These are phyloP conservation scores for Amauroascus niger DNA, from an alignment of 2,329 filamentous ascomycete species.

Conservation along the genomic window DNA sequence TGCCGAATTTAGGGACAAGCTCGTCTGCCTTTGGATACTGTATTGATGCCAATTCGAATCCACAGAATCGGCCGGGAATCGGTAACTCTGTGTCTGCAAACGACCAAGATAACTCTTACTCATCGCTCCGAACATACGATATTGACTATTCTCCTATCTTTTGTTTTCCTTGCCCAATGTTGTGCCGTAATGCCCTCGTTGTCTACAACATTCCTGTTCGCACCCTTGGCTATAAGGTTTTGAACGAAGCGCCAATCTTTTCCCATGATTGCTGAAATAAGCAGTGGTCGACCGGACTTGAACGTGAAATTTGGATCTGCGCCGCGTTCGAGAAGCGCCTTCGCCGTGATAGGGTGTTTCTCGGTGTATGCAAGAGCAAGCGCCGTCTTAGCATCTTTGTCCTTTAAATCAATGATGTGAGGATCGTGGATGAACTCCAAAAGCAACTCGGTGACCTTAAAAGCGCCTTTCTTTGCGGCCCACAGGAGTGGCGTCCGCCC, in stretches of 20 bases:
- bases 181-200: neutral
- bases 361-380: constrained; percentile 3
- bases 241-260: neutral
- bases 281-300: neutral
- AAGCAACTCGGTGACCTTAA: neutral
- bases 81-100: neutral
- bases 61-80: neutral
- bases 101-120: neutral
- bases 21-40: too few species aligned
- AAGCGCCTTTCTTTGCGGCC: constrained; percentile 2
- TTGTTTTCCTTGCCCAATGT: neutral
- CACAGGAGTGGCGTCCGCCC: neutral
- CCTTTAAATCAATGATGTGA: neutral
- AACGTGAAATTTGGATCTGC: neutral
- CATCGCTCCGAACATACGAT: neutral
- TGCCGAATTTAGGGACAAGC: too few species aligned
- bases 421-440: neutral
- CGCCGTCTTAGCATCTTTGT: constrained; percentile 1
- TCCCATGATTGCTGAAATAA: constrained; percentile 1
- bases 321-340: neutral
- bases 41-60: too few species aligned
- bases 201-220: neutral
- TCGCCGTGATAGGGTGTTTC: neutral
- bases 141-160: neutral
- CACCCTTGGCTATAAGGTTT: neutral